Evolutionary conservation across 164 flowering plant genomes (phyloP), one percentile per base, ranked within the genome.

Genomic region (Aristolochia fimbriata): DNA sequence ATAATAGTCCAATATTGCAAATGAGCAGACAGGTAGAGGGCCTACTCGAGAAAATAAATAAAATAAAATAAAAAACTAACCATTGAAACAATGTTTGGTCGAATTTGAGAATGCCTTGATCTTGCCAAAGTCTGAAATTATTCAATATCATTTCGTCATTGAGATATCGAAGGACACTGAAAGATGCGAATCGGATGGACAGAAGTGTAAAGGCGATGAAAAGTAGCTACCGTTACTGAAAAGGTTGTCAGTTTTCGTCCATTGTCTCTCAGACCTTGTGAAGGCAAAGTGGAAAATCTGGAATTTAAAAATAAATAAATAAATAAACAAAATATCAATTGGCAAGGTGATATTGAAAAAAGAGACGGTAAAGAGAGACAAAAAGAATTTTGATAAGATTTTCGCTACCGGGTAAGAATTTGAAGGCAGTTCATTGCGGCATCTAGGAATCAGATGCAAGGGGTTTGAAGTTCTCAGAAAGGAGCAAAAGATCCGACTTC

Each of bases 381-480:
- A 61, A 19, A 1, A 11, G 15, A 45, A 43, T 58, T 3, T 37
- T 1, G 43, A 7, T 37, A 37, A 37, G 43, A 37, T 37, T 37
- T 37, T 37, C 8, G 12, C 12, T 16, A 77, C 77, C 80, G 74
- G 45, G 76, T 51, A 30, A 78, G 74, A 65, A 62, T 73, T 57
- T 76, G 79, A 60, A 81, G 77, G 62, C 79, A 81, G 47, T 75
- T 70, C 83, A 79, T 79, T 46, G 43, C 43, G 8, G 43, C 43
- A 37, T 7, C 43, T 37, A 37, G 7, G 11, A 10, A 37, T 37
- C 43, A 37, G 10, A 10, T 37, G 43, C 11, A 10, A 5, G 12
- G 10, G 43, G 12, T 3, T 37, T 27, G 30, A 37, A 37, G 1
- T 37, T 6, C 43, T 37, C 43, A 0, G 43, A 7, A 37, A 2